Evolutionary conservation across 2,329 filamentous ascomycete genomes (phyloP).

Genomic region (Sclerotinia sclerotiorum): DNA sequence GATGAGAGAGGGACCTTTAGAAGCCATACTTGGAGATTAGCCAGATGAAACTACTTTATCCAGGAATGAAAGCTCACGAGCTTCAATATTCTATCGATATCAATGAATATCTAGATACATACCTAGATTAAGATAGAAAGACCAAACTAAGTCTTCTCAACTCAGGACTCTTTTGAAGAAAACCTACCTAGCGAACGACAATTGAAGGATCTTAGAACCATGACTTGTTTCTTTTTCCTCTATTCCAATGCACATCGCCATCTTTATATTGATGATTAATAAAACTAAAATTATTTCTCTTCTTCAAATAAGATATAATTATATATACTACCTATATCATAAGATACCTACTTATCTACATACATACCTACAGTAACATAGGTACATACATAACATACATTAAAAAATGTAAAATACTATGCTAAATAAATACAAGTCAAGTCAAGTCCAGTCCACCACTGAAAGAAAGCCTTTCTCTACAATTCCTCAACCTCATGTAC

Average conservation of each 20-base stretch:
- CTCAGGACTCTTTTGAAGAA: too few species aligned
- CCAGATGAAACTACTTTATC: not conserved
- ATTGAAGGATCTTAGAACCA: too few species aligned
- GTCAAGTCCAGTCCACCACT: slow-evolving; percentile 5
- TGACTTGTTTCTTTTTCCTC: not conserved
- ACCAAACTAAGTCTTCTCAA: too few species aligned
- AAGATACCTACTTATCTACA: not conserved
- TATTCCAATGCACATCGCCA: not conserved
- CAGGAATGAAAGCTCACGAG: not conserved
- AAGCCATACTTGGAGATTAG: not conserved
- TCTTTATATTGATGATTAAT: too few species aligned
- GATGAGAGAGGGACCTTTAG: too few species aligned
- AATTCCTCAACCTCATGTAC: slow-evolving; percentile 9
- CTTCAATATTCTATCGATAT: not conserved
- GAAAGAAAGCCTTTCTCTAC: not conserved
- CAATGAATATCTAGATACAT: too few species aligned
- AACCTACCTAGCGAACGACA: too few species aligned
- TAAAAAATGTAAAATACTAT: not conserved
- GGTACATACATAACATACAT: slow-evolving; percentile 14
- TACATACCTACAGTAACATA: too few species aligned
- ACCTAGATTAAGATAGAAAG: too few species aligned
- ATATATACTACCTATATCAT: not conserved
- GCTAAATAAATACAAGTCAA: too few species aligned
- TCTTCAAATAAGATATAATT: not conserved
- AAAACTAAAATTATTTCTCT: not conserved